Evolutionary conservation across 2,329 filamentous ascomycete genomes (phyloP), one percentile per base, ranked within the genome.

Genomic region (Cryphonectria nitschkei): DNA sequence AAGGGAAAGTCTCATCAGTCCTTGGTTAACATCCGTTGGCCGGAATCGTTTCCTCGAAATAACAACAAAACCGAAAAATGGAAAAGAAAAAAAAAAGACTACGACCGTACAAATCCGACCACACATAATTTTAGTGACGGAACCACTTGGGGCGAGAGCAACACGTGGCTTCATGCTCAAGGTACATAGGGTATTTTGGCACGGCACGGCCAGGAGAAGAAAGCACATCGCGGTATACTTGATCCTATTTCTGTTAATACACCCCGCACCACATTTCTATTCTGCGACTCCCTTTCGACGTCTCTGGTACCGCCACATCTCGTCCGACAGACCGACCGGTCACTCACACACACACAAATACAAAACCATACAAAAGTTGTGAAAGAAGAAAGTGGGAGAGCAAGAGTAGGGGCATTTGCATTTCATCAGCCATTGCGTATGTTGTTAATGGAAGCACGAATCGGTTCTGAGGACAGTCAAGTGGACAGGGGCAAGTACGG

Each of bases 171-270:
- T 34, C 41, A 54, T 69, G 58, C 62, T 41, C 70, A 56, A 68
- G 37, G 71, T 73, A 73, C 69, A 73, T 73, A 73, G 56, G 71
- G 69, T 63, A 71, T 69, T 58, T 69, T 71, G 71, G 71, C 71
- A 70, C 60, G 66, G 69, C 69, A 66, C 67, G 60, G 68, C 58
- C 61, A 68, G 65, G 39, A 60, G 56, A 60, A 65, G 69, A 65
- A 69, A 64, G 58, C 71, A 68, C 69, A 68, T 70, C 65, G 68
- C 71, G 63, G 65, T 68, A 73, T 73, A 73, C 69, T 69, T 64
- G 65, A 73, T 73, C 66, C 70, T 73, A 73, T 71, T 72, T 73
- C 68, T 70, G 71, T 66, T 73, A 73, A 73, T 73, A 69, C 69
- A 67, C 37, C 67, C 69, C 68, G 41, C 71, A 67, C 43, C 71